These are phyloP conservation scores for Gliomastix tumulicola DNA, from an alignment of 2,329 filamentous ascomycete genomes.

Conservation along the genomic window DNA sequence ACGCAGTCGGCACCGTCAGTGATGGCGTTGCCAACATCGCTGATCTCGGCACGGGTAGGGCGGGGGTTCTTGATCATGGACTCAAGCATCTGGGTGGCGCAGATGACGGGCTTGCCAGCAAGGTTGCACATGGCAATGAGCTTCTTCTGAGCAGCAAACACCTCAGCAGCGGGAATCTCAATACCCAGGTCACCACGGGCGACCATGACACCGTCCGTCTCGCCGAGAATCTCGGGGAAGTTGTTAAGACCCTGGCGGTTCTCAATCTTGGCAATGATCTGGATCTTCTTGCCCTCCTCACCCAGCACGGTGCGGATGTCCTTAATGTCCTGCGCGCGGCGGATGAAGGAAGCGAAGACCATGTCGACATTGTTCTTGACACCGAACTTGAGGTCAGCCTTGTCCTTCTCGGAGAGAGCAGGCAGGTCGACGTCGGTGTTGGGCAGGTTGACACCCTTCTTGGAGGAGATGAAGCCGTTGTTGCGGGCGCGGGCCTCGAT, in stretches of 20 bases:
- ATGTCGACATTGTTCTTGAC: constrained; percentile 99
- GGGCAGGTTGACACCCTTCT: constrained; percentile 98
- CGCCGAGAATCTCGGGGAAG: constrained; percentile 92
- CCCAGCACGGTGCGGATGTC: constrained; percentile 90
- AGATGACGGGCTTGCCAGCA: constrained; percentile 97
- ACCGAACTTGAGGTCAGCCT: constrained; percentile 86
- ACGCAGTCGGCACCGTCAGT: constrained; percentile 98
- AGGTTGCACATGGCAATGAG: constrained; percentile 99
- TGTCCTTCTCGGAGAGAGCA: constrained; percentile 96
- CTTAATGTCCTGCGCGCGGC: constrained; percentile 84
- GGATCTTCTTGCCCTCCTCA: constrained; percentile 87
- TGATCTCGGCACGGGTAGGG: constrained; percentile 95
- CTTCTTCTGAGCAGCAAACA: constrained; percentile 99
- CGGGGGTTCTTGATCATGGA: constrained; percentile 99
- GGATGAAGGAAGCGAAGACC: constrained; percentile 98
- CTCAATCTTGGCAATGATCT: constrained; percentile 99
- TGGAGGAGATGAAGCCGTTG: constrained; percentile 97
- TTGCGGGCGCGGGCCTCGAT: constrained; percentile 83
- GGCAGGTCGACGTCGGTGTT: constrained; percentile 98
- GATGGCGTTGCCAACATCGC: constrained; percentile 95
- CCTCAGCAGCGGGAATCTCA: constrained; percentile 96
- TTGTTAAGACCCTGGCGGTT: constrained; percentile 99
- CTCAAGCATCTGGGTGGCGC: constrained; percentile 99
- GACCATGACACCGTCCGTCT: constrained; percentile 99
- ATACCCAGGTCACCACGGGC: constrained; percentile 94